Conservation (phyloP, 805 yeast genomes). For the Kazachstania taianensis region DNA sequence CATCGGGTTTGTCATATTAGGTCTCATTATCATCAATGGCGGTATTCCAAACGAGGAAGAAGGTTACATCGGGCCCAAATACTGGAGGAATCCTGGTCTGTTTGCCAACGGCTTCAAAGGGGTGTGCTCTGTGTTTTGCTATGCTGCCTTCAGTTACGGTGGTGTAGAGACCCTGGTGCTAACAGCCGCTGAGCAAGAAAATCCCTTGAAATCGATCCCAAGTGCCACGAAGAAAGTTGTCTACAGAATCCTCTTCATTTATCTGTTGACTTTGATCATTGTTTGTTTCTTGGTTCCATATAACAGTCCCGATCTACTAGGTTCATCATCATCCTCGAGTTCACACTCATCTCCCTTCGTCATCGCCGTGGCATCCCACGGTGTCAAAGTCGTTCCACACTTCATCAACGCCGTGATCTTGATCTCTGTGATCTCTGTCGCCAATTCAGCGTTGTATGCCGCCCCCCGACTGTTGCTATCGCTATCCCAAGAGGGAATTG, state of each 20-base stretch:
- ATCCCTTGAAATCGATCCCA: conserved; percentile 45
- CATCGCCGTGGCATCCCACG: conserved; percentile 38
- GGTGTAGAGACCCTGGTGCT: conserved; percentile 62
- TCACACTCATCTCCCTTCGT: conserved; percentile 42
- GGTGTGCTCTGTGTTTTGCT: conserved; percentile 50
- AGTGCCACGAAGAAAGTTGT: conserved; percentile 49
- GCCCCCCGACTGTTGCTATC: conserved; percentile 48
- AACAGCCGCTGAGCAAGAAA: conserved; percentile 59
- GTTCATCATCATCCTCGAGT: conserved; percentile 20
- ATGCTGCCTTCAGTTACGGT: conserved; percentile 65
- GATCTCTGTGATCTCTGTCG: conserved; percentile 49
- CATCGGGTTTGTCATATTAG: conserved; percentile 40
- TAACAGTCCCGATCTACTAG: conserved; percentile 35
- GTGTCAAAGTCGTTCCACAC: conserved; percentile 33
- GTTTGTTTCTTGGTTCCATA: conserved; percentile 70
- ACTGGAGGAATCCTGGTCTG: conserved; percentile 46
- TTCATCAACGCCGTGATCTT: conserved; percentile 52
- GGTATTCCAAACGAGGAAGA: conserved; percentile 36
- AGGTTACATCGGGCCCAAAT: conserved; percentile 32
- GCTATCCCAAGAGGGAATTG: conserved; percentile 41
- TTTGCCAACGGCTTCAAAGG: conserved; percentile 50
- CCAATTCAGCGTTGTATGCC: conserved; percentile 51
- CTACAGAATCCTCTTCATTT: conserved; percentile 48
- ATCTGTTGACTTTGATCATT: conserved; percentile 42
- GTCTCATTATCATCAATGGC: conserved; percentile 36